Base-by-base conservation (phyloP, 139 green algal genomes). In the Spirogloea muscicola region DNA sequence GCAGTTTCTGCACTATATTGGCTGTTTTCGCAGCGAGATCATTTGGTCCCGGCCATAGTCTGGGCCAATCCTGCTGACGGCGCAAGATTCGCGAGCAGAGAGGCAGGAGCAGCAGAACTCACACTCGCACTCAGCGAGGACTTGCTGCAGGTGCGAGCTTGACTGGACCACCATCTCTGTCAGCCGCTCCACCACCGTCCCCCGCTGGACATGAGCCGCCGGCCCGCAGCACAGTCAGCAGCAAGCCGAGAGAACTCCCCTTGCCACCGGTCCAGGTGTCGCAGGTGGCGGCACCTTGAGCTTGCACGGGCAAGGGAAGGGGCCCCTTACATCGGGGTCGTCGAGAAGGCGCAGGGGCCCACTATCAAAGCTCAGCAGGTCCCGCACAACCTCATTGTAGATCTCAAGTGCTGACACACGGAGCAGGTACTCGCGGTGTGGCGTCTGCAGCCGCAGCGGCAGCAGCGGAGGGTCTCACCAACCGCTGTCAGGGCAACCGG, bases 341-440 rank as follows among this genome's bases (percentile, higher is more conserved):
- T 76, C 68, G 4, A 76, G 68, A 49, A 76, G 5, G n/a, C 57
- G 37, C 52, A 76, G 68, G 5, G 49, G 37, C 0, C 52, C 49
- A 18, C n/a, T 72, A 4, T 89, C 84, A 0, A 84, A 82, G 0
- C 84, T 78, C 69, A 98, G 84, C 49, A 98, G 85, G 80, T 98
- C 93, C 36, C 94, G 94, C 37, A 98, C 91, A 51, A 96, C 89
- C 84, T 98, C 93, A 68, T 98, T 98, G 87, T 98, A 98, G 10
- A 97, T 77, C 91, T 98, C 94, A 86, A 97, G 93, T 79, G 98
- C 98, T 0, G 92, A 97, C 1, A 96, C 89, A 16, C 93, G 89
- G 34, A 97, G 72, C 31, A 96, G 84, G 76, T 93, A 98, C 72
- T 97, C 90, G 3, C 93, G 79, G 55, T 89, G 80, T n/a, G 13